These are phyloP conservation scores for Fusarium protoensiforme DNA, from an alignment of 2,329 filamentous ascomycete genomes.

Conservation along the genomic window DNA sequence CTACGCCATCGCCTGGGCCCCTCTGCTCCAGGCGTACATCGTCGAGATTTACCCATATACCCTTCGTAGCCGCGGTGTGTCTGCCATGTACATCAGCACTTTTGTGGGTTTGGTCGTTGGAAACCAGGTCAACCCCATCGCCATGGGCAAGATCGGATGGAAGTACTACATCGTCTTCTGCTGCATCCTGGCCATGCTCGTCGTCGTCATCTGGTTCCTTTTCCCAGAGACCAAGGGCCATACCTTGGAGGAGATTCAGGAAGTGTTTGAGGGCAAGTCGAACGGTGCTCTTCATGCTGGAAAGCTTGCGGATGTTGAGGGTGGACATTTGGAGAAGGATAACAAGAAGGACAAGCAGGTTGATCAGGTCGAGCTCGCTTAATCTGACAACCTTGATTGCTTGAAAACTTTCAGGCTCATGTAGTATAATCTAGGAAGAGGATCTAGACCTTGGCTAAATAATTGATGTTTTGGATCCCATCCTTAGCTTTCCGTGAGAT, in stretches of 20 bases:
- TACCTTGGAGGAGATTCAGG: conserved; percentile 45
- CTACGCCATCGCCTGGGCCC: conserved; percentile 50
- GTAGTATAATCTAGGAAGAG: neutral
- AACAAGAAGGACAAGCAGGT: conserved; percentile 25
- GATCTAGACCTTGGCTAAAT: neutral
- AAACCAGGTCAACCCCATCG: conserved; percentile 55
- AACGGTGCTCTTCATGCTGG: neutral
- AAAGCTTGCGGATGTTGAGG: conserved; percentile 27
- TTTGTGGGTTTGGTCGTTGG: conserved; percentile 45
- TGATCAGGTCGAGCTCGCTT: conserved; percentile 32
- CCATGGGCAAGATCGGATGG: conserved; percentile 51
- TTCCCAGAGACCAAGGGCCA: conserved; percentile 49
- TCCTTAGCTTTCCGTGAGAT: neutral
- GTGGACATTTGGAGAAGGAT: neutral
- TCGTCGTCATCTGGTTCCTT: conserved; percentile 51
- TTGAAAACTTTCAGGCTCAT: neutral
- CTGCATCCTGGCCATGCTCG: conserved; percentile 46
- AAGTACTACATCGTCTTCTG: conserved; percentile 55
- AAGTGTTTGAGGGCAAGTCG: conserved; percentile 42
- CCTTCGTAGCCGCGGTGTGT: conserved; percentile 35
- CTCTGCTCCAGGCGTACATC: conserved; percentile 45
- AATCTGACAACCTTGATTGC: neutral
- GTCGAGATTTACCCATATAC: conserved; percentile 44
- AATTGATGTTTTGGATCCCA: neutral
- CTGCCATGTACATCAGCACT: conserved; percentile 32